Conservation (phyloP, 2,329 filamentous ascomycete species). For the Colletotrichum lini region DNA sequence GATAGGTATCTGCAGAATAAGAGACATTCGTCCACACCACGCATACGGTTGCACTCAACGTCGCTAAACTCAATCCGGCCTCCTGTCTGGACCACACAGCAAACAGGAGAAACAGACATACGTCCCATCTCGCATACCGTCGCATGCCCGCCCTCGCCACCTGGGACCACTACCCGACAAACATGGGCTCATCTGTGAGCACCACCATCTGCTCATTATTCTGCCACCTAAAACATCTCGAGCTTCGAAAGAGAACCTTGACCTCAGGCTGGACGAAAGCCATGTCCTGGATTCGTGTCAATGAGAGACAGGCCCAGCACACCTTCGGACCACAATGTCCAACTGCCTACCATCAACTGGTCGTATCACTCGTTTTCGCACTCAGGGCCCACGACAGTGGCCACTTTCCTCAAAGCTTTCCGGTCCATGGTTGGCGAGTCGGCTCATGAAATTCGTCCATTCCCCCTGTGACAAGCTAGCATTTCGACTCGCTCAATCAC, state of each 20-base stretch:
- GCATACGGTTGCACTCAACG: conserved; percentile 10
- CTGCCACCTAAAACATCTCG: conserved; percentile 36
- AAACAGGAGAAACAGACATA: conserved; percentile 4
- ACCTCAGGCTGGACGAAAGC: conserved; percentile 22
- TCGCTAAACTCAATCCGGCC: conserved; percentile 28
- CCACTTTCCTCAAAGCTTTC: neutral
- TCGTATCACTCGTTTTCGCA: neutral
- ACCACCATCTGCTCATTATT: conserved; percentile 39
- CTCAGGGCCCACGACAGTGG: neutral
- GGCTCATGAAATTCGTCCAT: neutral
- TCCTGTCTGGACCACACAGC: conserved; percentile 21
- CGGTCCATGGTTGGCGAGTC: neutral
- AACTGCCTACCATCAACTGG: neutral
- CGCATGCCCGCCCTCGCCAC: conserved; percentile 33
- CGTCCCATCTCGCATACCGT: conserved; percentile 38
- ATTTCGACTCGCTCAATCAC: neutral
- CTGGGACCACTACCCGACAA: conserved; percentile 19
- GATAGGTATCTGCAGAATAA: conserved; percentile 13
- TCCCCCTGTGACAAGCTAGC: conserved; percentile 3
- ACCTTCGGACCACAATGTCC: neutral
- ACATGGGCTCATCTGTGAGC: conserved; percentile 34
- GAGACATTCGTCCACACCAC: conserved; percentile 34
- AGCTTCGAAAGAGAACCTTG: conserved; percentile 36
- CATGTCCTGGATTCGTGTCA: conserved; percentile 24
- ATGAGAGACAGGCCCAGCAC: conserved; percentile 6